A percentile compares a stretch with the other conserved stretches of the same genome.
Evolutionary conservation across 805 yeast genomes (phyloP).

Genomic region (Wickerhamomyces sydowiorum): DNA sequence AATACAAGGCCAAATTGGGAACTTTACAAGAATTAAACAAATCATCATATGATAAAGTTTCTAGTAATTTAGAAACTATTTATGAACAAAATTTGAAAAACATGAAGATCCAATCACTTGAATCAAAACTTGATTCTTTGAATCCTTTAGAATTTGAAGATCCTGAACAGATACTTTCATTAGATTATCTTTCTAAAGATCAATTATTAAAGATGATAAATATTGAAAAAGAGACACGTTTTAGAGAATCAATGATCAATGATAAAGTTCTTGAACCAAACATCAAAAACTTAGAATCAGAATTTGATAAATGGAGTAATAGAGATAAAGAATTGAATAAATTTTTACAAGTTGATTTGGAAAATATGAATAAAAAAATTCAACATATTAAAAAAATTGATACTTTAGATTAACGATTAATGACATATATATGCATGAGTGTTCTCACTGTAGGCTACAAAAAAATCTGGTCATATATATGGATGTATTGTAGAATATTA

Average conservation of each 20-base stretch:
- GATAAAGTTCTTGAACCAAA: constrained; percentile 16
- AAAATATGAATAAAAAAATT: constrained; percentile 14
- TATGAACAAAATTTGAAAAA: constrained; percentile 12
- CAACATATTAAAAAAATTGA: constrained; percentile 7
- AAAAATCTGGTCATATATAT: no score
- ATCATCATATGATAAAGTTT: constrained; percentile 8
- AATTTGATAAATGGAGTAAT: constrained; percentile 16
- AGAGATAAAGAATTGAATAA: constrained; percentile 18
- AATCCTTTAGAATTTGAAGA: constrained; percentile 11
- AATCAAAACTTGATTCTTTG: constrained; percentile 9
- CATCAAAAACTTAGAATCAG: constrained; percentile 6
- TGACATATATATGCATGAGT: no score
- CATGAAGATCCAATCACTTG: constrained; percentile 7
- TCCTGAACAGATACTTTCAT: constrained; percentile 1
- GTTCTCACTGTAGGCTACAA: no score
- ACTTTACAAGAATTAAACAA: constrained; percentile 4
- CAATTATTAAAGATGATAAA: constrained; percentile 13
- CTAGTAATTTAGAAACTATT: constrained; percentile 9
- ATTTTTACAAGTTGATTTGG: constrained; percentile 14
- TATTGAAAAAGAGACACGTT: constrained; percentile 16
- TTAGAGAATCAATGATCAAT: constrained; percentile 10
- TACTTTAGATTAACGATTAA: no score
- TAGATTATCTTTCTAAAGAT: constrained; percentile 8
- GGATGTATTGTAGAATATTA: no score
- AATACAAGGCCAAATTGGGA: constrained; percentile 4